Evolutionary conservation across 768 basidiomycete genomes (phyloP), one percentile per base, ranked within the genome.

Genomic region (Tylopilus plumbeoviolaceoides): DNA sequence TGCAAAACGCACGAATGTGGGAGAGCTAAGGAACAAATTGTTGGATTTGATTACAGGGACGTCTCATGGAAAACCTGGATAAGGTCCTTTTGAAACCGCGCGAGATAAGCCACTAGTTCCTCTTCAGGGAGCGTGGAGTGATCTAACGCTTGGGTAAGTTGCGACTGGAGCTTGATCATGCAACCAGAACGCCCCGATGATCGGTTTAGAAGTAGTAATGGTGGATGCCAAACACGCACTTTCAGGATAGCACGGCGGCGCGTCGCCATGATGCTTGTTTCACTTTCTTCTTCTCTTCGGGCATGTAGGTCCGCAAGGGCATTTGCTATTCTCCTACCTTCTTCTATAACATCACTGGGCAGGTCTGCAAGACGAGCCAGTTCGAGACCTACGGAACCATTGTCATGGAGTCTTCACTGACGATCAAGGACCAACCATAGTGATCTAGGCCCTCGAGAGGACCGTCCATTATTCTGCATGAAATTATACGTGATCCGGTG

Each of bases 361-460:
- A 99, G 74, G 62, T 94, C 91, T 1, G 92, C 94, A 6, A 95
- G 78, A 44, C 82, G 81, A 12, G 95, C 94, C 25, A 98, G 79
- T 59, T 97, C 89, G 11, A 99, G 74, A 3, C 95, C 95, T 95
- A 57, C n/a, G n/a, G n/a, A n/a, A n/a, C n/a, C n/a, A n/a, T n/a
- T n/a, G n/a, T n/a, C n/a, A n/a, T n/a, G n/a, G n/a, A n/a, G n/a
- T n/a, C n/a, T n/a, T n/a, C 8, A 21, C 49, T n/a, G 38, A 51
- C 18, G 44, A 35, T 47, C 21, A 53, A 39, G 25, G 56, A 57
- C 58, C 42, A 49, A 89, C 91, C 91, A 61, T 93, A 92, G 65
- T 91, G 87, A n/a, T 74, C 76, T 25, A 74, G 58, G 27, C 80
- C 76, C 31, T 85, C 81, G 0, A 81, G 77, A 1, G 76, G 72